A percentile compares a stretch with the other conserved stretches of the same genome.
Evolutionary conservation across 768 basidiomycete species (phyloP).

Genomic region (Auricularia sp.): DNA sequence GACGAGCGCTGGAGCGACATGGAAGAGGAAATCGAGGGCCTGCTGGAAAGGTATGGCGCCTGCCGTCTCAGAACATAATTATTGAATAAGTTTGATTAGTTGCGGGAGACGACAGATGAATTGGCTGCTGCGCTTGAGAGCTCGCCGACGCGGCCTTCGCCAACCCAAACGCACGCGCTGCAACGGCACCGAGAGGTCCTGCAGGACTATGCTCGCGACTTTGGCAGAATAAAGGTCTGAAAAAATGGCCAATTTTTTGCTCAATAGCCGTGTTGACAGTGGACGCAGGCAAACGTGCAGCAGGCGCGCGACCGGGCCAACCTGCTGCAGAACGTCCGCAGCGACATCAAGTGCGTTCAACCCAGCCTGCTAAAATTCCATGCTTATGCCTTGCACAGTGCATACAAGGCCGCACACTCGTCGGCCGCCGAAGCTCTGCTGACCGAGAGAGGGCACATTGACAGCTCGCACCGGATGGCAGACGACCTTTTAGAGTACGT

Average conservation of each 20-base stretch:
- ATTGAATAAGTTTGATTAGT: constrained; percentile 32
- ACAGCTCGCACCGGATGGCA: constrained; percentile 89
- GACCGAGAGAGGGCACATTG: constrained; percentile 80
- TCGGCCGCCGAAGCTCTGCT: constrained; percentile 80
- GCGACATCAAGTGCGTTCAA: constrained; percentile 80
- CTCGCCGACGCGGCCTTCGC: constrained; percentile 60
- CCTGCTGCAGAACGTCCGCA: constrained; percentile 80
- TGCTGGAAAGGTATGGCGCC: constrained; percentile 65
- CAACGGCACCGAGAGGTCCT: constrained; percentile 86
- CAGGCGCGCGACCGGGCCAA: constrained; percentile 79
- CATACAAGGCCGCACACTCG: constrained; percentile 62
- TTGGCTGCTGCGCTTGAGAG: constrained; percentile 57
- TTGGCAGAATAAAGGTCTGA: constrained; percentile 71
- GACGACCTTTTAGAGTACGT: constrained; percentile 82
- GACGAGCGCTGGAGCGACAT: constrained; percentile 68
- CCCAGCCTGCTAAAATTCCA: background rate
- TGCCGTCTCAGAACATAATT: constrained; percentile 7
- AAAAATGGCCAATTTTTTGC: constrained; percentile 3
- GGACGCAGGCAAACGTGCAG: constrained; percentile 59
- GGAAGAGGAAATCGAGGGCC: constrained; percentile 77
- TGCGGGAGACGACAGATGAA: constrained; percentile 80
- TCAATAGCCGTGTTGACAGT: background rate
- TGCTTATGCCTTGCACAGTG: constrained; percentile 34
- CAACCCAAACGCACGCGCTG: constrained; percentile 79
- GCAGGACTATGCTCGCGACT: constrained; percentile 78